Percentiles rank a stretch among this genome's conserved stretches.
Evolutionary conservation across 345 rosid species (phyloP).

Genomic region (Aurinia saxatilis): DNA sequence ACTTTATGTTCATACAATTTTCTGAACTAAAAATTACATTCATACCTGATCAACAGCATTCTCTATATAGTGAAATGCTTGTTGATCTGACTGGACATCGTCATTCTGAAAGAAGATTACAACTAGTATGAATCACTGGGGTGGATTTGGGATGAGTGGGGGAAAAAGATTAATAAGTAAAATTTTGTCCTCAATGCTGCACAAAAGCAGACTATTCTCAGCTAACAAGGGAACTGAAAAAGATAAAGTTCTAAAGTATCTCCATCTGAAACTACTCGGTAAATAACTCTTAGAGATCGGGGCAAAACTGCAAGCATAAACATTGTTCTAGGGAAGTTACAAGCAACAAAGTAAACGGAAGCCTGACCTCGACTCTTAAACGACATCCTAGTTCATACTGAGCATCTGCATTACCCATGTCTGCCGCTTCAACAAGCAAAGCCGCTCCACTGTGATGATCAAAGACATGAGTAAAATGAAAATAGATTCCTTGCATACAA

Average conservation of each 20-base stretch:
- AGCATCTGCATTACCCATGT: conserved; percentile 92
- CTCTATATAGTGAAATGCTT: conserved; percentile 82
- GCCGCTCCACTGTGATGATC: conserved; percentile 66
- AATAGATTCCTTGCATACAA: too few species aligned
- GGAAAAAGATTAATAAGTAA: too few species aligned
- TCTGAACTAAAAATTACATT: not conserved
- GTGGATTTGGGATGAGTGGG: too few species aligned
- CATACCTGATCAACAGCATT: conserved; percentile 91
- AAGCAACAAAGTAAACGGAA: too few species aligned
- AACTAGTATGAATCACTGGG: not conserved
- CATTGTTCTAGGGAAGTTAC: too few species aligned
- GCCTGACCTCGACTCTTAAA: conserved; percentile 73
- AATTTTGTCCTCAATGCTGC: not conserved
- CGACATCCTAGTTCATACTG: conserved; percentile 80
- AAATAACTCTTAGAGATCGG: too few species aligned
- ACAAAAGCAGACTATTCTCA: not conserved
- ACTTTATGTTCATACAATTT: not conserved
- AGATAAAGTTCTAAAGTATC: not conserved
- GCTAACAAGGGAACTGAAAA: not conserved
- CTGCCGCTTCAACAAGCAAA: conserved; percentile 86
- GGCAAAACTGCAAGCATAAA: not conserved
- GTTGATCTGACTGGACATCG: conserved; percentile 72
- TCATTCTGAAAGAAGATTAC: conserved; percentile 43
- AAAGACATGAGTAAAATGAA: too few species aligned
- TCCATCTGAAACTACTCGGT: too few species aligned